A percentile compares a stretch with the other conserved stretches of the same genome.
phyloP scores from a whole-genome alignment of 768 basidiomycete genomes.

The Leccinellum albellum region DNA sequence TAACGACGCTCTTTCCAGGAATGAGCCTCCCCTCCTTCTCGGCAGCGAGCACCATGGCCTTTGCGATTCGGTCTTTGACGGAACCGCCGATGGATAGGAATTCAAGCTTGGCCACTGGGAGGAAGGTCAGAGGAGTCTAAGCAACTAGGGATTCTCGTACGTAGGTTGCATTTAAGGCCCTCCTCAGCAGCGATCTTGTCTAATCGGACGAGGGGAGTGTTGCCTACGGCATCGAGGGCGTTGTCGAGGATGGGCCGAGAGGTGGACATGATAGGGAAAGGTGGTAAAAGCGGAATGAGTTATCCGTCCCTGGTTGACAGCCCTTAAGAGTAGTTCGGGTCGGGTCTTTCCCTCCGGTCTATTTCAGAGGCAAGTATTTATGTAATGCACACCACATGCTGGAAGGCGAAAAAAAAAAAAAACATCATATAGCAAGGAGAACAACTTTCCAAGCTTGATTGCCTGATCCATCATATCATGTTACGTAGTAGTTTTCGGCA shows the following conservation, averaged over 20 bases:
- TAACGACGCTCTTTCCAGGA: slow-evolving; percentile 85
- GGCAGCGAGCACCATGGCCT: slow-evolving; percentile 94
- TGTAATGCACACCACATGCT: not conserved
- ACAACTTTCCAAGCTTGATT: too few species aligned
- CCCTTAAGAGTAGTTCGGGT: slow-evolving; percentile 10
- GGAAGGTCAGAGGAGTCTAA: not conserved
- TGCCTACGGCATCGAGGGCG: slow-evolving; percentile 82
- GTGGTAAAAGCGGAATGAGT: not conserved
- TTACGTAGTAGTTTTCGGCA: too few species aligned
- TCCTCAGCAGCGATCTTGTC: slow-evolving; percentile 71
- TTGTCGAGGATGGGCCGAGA: slow-evolving; percentile 59
- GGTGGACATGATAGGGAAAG: slow-evolving; percentile 23
- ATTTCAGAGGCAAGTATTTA: not conserved
- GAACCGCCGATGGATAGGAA: slow-evolving; percentile 89
- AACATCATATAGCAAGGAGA: too few species aligned
- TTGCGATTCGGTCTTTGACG: slow-evolving; percentile 95
- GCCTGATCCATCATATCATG: too few species aligned
- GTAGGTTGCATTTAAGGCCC: slow-evolving; percentile 82
- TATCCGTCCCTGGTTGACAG: not conserved
- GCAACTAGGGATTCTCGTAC: slow-evolving; percentile 44
- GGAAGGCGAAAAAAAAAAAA: too few species aligned
- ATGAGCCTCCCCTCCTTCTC: slow-evolving; percentile 83
- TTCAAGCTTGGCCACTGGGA: slow-evolving; percentile 84
- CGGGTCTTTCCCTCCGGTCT: slow-evolving; percentile 1
- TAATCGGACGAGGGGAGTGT: slow-evolving; percentile 87